Base-by-base conservation (phyloP, 495 filamentous ascomycete species). In the Trichoderma virens region DNA sequence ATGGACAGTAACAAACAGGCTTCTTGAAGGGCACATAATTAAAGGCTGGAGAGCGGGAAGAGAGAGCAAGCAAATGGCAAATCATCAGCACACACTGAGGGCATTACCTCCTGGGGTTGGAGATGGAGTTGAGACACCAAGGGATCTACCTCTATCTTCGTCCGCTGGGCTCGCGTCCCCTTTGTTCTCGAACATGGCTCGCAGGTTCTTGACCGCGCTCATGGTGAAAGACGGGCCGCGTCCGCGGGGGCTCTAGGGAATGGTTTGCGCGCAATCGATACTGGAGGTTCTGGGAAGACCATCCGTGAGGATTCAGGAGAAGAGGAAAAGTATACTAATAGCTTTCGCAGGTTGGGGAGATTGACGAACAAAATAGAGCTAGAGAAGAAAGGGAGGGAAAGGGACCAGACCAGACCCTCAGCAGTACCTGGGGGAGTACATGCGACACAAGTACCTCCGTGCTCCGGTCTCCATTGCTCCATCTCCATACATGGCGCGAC, bases 111-210 rank as follows among this genome's bases (percentile, higher is more conserved):
- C 66, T 65, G 68, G 65, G 47, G 51, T 56, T 56, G 51, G 51
- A 56, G 51, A 56, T 9, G 51, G 51, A 30, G 23, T 56, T 61
- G 38, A 54, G 60, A 60, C 78, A 62, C 80, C 86, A 63, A 89
- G 88, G 45, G 89, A 90, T 71, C 88, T 83, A 64, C 90, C 90
- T 72, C 90, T 86, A 64, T 88, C 85, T 35, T 25, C 51, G 32
- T 28, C n/a, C 35, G 23, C 23, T 60, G 89, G 85, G 54, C 85
- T 86, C 13, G 75, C 74, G 41, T 82, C 80, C 68, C 82, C 82
- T 70, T 84, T 85, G 68, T 84, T 87, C 80, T 97, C 92, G 72
- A 97, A 97, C 81, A 90, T 91, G 69, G 92, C 92, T 64, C 91
- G 85, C 65, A 97, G 84, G 77, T 88, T 91, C 73, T 72, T 81